These are phyloP conservation scores for Rosa persica DNA, from an alignment of 306 rosid species.

Conservation along the genomic window DNA sequence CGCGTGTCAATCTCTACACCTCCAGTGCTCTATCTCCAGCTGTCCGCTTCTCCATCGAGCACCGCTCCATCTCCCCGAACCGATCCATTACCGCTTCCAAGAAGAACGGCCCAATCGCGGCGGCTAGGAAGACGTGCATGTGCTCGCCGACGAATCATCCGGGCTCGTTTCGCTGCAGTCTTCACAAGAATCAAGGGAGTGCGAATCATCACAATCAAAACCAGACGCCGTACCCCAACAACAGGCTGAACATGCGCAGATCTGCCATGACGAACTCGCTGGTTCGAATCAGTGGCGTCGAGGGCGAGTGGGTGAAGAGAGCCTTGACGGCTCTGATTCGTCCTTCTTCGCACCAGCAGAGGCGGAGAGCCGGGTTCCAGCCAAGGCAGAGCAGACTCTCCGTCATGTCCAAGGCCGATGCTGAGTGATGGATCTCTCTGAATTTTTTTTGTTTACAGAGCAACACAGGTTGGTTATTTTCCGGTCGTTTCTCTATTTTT, in stretches of 20 bases:
- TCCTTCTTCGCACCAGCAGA: slow-evolving; percentile 85
- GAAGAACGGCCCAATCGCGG: slow-evolving; percentile 51
- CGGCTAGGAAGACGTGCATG: slow-evolving; percentile 73
- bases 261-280: slow-evolving; percentile 96
- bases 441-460: slow-evolving; percentile 25
- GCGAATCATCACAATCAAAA: slow-evolving; percentile 7
- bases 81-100: slow-evolving; percentile 65
- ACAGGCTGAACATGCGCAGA: slow-evolving; percentile 78
- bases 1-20: slow-evolving; percentile 69
- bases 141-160: slow-evolving; percentile 94
- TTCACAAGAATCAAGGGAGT: slow-evolving; percentile 53
- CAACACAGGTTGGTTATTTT: slow-evolving; percentile 30
- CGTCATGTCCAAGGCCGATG: slow-evolving; percentile 50
- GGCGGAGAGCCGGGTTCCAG: slow-evolving; percentile 63
- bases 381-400: slow-evolving; percentile 82
- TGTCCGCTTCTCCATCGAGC: slow-evolving; percentile 73
- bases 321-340: slow-evolving; percentile 85
- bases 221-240: slow-evolving; percentile 46
- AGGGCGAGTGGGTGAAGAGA: slow-evolving; percentile 91
- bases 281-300: slow-evolving; percentile 88
- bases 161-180: slow-evolving; percentile 88
- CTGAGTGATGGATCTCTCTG: slow-evolving; percentile 24
- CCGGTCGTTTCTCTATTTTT: slow-evolving; percentile 31
- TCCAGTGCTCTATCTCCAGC: slow-evolving; percentile 42
- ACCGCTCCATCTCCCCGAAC: slow-evolving; percentile 76